phyloP scores from a whole-genome alignment of 2,329 filamentous ascomycete species.

The Cercospora zeae-maydis region DNA sequence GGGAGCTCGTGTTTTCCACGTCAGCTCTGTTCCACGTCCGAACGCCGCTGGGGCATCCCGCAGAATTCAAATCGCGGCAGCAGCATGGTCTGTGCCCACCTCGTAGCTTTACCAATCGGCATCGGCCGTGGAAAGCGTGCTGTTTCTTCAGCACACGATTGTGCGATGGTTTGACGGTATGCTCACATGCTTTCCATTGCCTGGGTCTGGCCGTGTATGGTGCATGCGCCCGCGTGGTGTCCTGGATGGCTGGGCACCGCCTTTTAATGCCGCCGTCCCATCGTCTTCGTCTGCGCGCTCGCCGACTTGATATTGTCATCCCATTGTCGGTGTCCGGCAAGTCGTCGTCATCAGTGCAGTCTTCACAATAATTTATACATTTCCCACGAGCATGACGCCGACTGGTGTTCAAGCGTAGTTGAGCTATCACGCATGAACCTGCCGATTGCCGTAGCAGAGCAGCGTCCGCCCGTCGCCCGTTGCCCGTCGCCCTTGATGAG shows the following conservation, averaged over 20 bases:
- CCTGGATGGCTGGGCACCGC: neutral
- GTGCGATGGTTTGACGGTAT: neutral
- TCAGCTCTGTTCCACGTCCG: no score
- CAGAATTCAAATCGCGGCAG: no score
- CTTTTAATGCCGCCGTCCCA: neutral
- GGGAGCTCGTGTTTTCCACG: no score
- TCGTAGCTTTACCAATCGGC: neutral
- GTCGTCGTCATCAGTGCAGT: neutral
- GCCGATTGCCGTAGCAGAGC: neutral
- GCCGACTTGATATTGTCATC: neutral
- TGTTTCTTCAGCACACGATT: neutral
- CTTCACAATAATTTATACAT: neutral
- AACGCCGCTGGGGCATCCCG: no score
- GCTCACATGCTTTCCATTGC: conserved; percentile 2
- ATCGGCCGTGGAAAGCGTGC: neutral
- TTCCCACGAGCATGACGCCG: neutral
- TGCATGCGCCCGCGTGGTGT: neutral
- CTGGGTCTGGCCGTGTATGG: neutral
- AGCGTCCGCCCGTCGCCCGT: neutral
- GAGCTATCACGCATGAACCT: neutral
- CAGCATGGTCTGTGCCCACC: neutral
- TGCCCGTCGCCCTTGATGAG: neutral
- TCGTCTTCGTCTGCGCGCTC: neutral
- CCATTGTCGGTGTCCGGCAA: neutral
- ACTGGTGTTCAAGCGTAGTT: neutral